Evolutionary conservation across 2,329 filamentous ascomycete species (phyloP), one percentile per base, ranked within the genome.

Genomic region (Colletotrichum sp.): DNA sequence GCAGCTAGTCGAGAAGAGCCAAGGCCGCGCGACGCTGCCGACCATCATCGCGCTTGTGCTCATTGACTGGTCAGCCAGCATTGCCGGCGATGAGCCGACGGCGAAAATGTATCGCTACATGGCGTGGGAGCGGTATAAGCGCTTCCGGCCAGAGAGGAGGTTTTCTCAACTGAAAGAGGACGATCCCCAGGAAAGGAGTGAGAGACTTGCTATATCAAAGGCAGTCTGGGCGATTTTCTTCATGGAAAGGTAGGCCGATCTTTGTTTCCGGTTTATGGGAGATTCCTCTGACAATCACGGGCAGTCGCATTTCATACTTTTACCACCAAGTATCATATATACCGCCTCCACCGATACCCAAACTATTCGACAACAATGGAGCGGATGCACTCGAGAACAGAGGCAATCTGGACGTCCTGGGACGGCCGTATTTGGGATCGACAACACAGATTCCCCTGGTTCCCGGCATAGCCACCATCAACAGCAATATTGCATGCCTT

Each of bases 101-200:
- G 74, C 74, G 5, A 76, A 76, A 21, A 74, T 74, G 70, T 76
- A 76, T 21, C 74, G 74, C 8, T 76, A 69, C 36, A 76, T 76
- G 74, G 74, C 74, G 0, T 76, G 74, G 74, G 74, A 76, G 28
- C 70, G 70, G 15, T 76, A 76, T 18, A 76, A 76, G 48, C 74
- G 74, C 21, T 63, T 74, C 16, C 66, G 68, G 24, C 71, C 74
- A 3, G 64, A 74, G 28, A 30, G 24, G 24, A 63, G 28, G n/a
- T 76, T 76, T n/a, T 58, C 70, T 16, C 38, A 58, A 4, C 70
- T 76, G 15, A 43, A 60, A 3, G 48, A 65, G 12, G 58, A 73
- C 4, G 48, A 73, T 36, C 64, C 74, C 0, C 55, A 48, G 6
- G 70, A 76, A 18, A 30, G 24, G 1, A 48, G 8, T n/a, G 74